A percentile compares a stretch with the other conserved stretches of the same genome.
These are phyloP conservation scores for Penicillium manginii DNA, from an alignment of 495 filamentous ascomycete genomes.

Conservation along the genomic window DNA sequence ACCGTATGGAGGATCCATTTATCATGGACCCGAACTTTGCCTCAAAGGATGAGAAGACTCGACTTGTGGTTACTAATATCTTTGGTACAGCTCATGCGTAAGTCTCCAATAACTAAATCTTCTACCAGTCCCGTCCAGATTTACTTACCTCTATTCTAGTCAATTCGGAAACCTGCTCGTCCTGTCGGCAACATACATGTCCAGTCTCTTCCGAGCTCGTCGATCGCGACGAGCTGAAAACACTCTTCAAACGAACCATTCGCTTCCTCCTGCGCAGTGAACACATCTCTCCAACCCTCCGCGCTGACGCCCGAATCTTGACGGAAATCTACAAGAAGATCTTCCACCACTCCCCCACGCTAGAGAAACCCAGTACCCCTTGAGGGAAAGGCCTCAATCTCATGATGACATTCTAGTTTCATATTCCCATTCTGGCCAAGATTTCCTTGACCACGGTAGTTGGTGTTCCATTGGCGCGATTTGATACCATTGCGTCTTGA, in stretches of 20 bases:
- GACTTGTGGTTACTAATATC: slow-evolving; percentile 88
- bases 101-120: slow-evolving; percentile 32
- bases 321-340: slow-evolving; percentile 60
- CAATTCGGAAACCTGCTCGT: slow-evolving; percentile 98
- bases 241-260: slow-evolving; percentile 65
- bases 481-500: not conserved
- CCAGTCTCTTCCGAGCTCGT: slow-evolving; percentile 57
- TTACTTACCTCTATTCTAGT: slow-evolving; percentile 44
- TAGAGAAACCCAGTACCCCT: slow-evolving; percentile 2
- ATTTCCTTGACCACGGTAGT: not conserved
- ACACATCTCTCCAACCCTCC: slow-evolving; percentile 68
- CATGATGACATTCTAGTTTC: slow-evolving; percentile 1
- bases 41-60: slow-evolving; percentile 21
- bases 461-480: not conserved
- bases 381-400: not conserved
- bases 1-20: slow-evolving; percentile 1
- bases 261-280: slow-evolving; percentile 64
- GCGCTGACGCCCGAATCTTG: slow-evolving; percentile 69
- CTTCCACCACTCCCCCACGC: slow-evolving; percentile 36
- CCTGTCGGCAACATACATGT: slow-evolving; percentile 76
- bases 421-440: not conserved
- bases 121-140: not conserved
- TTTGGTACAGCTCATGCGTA: slow-evolving; percentile 98
- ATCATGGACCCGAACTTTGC: not conserved
- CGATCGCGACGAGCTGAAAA: slow-evolving; percentile 49